phyloP scores from a whole-genome alignment of 192 early-diverging fungal species.

The Coemansia sp. region DNA sequence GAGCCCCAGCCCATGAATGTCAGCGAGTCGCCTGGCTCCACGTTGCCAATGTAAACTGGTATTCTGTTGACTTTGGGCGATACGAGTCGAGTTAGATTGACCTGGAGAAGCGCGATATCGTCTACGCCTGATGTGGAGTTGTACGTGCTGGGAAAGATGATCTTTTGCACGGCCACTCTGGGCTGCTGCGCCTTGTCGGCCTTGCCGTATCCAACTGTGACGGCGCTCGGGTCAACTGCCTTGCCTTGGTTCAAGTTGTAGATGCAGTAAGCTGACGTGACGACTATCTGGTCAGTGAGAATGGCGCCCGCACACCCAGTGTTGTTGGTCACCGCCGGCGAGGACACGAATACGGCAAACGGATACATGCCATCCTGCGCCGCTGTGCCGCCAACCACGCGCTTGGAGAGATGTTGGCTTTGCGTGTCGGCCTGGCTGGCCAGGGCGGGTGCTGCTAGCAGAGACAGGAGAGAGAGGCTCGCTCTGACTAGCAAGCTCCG shows the following conservation, averaged over 20 bases:
- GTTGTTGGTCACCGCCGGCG: slow-evolving; percentile 31
- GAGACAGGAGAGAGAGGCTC: not conserved
- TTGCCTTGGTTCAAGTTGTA: slow-evolving; percentile 17
- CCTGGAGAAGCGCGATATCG: slow-evolving; percentile 47
- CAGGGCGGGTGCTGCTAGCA: not conserved
- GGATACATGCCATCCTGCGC: slow-evolving; percentile 33
- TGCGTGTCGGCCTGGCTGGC: not conserved
- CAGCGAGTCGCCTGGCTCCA: slow-evolving; percentile 31
- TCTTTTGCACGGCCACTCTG: slow-evolving; percentile 16
- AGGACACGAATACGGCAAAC: slow-evolving; percentile 40
- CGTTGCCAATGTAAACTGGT: slow-evolving; percentile 33
- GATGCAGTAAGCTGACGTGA: slow-evolving; percentile 44
- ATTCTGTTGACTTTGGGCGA: slow-evolving; percentile 33
- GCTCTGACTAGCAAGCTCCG: not conserved
- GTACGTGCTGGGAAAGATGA: slow-evolving; percentile 32
- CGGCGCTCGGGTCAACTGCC: slow-evolving; percentile 22
- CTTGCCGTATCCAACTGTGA: slow-evolving; percentile 41
- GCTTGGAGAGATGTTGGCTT: slow-evolving; percentile 16
- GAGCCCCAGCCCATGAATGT: slow-evolving; percentile 47
- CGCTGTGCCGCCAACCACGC: slow-evolving; percentile 30
- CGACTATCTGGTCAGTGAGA: slow-evolving; percentile 44
- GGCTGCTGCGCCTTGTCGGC: slow-evolving; percentile 32
- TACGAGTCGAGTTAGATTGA: slow-evolving; percentile 15
- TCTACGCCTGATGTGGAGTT: slow-evolving; percentile 26
- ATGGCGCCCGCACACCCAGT: slow-evolving; percentile 49